phyloP scores from a whole-genome alignment of 2,329 filamentous ascomycete species.

The Macrophomina tecta region DNA sequence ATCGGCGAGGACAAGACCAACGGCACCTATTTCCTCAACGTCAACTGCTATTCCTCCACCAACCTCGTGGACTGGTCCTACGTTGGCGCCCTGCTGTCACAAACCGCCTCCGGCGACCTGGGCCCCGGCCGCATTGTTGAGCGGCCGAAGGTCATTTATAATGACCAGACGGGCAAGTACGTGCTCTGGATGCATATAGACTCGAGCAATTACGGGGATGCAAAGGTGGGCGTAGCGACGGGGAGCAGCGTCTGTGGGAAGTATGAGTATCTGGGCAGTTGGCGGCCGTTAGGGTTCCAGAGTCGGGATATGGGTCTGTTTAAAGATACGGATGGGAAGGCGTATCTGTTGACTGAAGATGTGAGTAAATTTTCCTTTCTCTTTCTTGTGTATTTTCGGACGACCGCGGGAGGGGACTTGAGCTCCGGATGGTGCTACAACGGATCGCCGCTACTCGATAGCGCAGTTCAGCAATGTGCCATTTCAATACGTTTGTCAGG shows the following conservation, averaged over 20 bases:
- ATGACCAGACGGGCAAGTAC: slow-evolving; percentile 67
- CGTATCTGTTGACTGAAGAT: slow-evolving; percentile 68
- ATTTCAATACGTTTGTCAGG: no score
- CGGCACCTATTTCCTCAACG: slow-evolving; percentile 66
- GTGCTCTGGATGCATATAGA: slow-evolving; percentile 76
- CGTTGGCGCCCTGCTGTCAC: slow-evolving; percentile 64
- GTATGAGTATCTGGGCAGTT: slow-evolving; percentile 59
- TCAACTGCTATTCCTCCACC: slow-evolving; percentile 71
- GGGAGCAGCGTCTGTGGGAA: slow-evolving; percentile 64
- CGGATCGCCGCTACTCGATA: no score
- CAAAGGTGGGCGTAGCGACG: slow-evolving; percentile 68
- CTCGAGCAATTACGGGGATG: slow-evolving; percentile 64
- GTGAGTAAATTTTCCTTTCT: slow-evolving; percentile 46
- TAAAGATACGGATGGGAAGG: slow-evolving; percentile 66
- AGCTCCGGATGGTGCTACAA: no score
- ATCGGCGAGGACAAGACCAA: slow-evolving; percentile 73
- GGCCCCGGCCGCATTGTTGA: slow-evolving; percentile 69
- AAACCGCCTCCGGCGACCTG: slow-evolving; percentile 60
- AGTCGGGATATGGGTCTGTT: slow-evolving; percentile 67
- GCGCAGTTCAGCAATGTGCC: no score
- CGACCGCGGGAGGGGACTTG: no score
- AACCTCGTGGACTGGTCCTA: slow-evolving; percentile 70
- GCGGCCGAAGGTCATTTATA: slow-evolving; percentile 72
- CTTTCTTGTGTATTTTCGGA: no score
- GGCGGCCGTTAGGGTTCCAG: slow-evolving; percentile 56